phyloP scores from a whole-genome alignment of 768 basidiomycete genomes.

The Calvatia gigantea region DNA sequence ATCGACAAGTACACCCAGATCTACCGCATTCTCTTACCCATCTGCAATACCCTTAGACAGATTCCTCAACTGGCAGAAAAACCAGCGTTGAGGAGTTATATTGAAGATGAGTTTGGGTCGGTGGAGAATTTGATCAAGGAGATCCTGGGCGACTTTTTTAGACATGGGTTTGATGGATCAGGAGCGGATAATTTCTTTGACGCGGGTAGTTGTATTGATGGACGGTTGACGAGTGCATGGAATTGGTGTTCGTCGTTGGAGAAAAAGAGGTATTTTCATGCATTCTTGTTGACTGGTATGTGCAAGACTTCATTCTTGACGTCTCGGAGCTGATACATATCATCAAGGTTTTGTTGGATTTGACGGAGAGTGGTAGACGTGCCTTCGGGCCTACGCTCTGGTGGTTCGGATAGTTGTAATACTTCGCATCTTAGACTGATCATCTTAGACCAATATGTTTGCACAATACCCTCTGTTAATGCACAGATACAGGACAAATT shows the following conservation, averaged over 20 bases:
- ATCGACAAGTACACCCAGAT: conserved; percentile 93
- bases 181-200: conserved; percentile 93
- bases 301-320: conserved; percentile 9
- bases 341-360: conserved; percentile 74
- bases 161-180: conserved; percentile 85
- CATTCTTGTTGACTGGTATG: conserved; percentile 76
- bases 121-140: conserved; percentile 64
- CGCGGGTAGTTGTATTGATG: conserved; percentile 83
- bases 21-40: conserved; percentile 84
- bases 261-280: conserved; percentile 81
- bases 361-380: conserved; percentile 77
- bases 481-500: neutral
- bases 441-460: neutral
- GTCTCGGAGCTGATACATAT: conserved; percentile 3
- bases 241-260: conserved; percentile 86
- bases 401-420: neutral
- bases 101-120: conserved; percentile 82
- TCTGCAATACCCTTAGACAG: conserved; percentile 77
- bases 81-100: conserved; percentile 70
- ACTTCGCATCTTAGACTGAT: conserved; percentile 1
- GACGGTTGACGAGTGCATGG: conserved; percentile 86
- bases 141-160: conserved; percentile 80
- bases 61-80: conserved; percentile 64
- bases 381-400: neutral
- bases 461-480: neutral